Evolutionary conservation across 202 grass and related monocot species (phyloP), one percentile per base, ranked within the genome.

Genomic region (Digitaria exilis): DNA sequence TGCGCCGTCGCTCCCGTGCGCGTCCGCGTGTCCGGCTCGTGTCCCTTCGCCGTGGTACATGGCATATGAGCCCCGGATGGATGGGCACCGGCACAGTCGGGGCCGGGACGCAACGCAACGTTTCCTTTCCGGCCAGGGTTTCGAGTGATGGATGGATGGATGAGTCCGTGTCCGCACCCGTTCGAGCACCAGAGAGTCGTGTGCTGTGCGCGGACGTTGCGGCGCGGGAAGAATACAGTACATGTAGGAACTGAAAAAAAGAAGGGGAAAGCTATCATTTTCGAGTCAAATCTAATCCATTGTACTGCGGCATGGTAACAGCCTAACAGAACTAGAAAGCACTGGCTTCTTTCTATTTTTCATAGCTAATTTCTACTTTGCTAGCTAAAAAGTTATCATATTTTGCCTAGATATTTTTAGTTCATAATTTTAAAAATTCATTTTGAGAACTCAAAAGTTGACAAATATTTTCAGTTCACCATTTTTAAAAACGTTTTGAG

Each of bases 41-140:
- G 59, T 66, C 60, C 76, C 78, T 80, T 13, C 34, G 39, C 78
- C 34, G 16, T 37, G 48, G 64, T 56, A 35, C 77, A 57, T 1
- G 64, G 16, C 78, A 68, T 10, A 45, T 41, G 3, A 15, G 42
- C 66, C 9, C 21, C 54, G 54, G 54, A 25, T 57, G 54, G 54
- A 25, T 57, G 55, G 55, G 9, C 55, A 57, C 22, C 9, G 21
- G 9, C 24, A 11, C 55, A n/a, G 55, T 25, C 55, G 55, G 55
- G 55, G n/a, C n/a, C 54, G 54, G n/a, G 6, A 18, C 16, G 55
- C 55, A 25, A 50, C 16, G 48, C n/a, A n/a, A n/a, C n/a, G n/a
- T n/a, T n/a, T n/a, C n/a, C n/a, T 18, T 50, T 5, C 6, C 48
- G 16, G 5, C 16, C 45, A 34, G 32, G 32, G 32, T 4, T 34